phyloP scores from a whole-genome alignment of 75 land plant species.

The Selaginella moellendorffii region DNA sequence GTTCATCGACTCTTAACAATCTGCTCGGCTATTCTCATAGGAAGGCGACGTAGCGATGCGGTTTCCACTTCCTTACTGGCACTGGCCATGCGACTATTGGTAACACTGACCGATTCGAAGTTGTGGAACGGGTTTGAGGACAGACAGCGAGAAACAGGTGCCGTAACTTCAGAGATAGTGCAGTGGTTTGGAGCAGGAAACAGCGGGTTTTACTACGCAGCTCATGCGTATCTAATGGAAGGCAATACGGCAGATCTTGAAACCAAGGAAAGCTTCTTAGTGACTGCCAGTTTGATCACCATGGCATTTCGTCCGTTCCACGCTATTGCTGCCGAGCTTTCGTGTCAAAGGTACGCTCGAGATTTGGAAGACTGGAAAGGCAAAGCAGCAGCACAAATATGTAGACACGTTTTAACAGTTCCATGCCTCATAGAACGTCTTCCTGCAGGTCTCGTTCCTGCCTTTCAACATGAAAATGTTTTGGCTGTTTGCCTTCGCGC shows the following conservation, averaged over 20 bases:
- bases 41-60: not conserved
- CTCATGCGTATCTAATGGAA: slow-evolving; percentile 35
- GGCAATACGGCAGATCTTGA: slow-evolving; percentile 11
- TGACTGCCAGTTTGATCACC: slow-evolving; percentile 62
- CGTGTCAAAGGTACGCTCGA: not conserved
- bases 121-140: slow-evolving; percentile 32
- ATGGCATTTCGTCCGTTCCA: slow-evolving; percentile 64
- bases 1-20: slow-evolving; percentile 36
- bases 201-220: slow-evolving; percentile 35
- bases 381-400: slow-evolving; percentile 35
- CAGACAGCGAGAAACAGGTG: slow-evolving; percentile 21
- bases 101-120: slow-evolving; percentile 54
- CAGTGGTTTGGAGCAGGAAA: slow-evolving; percentile 28
- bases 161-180: slow-evolving; percentile 27
- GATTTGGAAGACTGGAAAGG: slow-evolving; percentile 10
- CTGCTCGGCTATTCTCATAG: slow-evolving; percentile 13
- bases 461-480: slow-evolving; percentile 45
- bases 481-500: slow-evolving; percentile 41
- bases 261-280: slow-evolving; percentile 36
- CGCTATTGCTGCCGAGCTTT: no score
- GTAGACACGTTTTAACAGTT: slow-evolving; percentile 47
- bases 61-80: slow-evolving; percentile 13
- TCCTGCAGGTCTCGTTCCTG: slow-evolving; percentile 53
- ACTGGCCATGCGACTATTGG: slow-evolving; percentile 49
- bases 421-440: slow-evolving; percentile 48